Conservation (phyloP, 345 rosid genomes). For the Ceriops zippeliana region DNA sequence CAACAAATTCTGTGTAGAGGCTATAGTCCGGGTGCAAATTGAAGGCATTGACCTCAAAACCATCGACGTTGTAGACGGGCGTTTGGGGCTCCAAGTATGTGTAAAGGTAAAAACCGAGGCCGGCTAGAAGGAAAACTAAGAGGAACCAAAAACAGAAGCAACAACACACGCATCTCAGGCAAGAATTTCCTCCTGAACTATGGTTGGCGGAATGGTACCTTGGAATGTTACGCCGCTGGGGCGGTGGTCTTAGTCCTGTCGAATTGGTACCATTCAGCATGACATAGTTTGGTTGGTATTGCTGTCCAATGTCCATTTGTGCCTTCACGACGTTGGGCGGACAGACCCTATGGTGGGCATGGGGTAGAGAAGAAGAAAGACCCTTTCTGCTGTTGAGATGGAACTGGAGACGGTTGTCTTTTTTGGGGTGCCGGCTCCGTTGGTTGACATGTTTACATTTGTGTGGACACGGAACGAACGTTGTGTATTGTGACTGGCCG, state of each 20-base stretch:
- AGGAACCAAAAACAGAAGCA: constrained; percentile 42
- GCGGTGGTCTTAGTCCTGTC: constrained; percentile 32
- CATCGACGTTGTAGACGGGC: constrained; percentile 36
- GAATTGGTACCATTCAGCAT: constrained; percentile 28
- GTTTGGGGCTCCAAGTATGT: constrained; percentile 27
- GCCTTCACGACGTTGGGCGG: constrained; percentile 13
- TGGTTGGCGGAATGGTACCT: constrained; percentile 22
- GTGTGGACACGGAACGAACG: constrained; percentile 26
- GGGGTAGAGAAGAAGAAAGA: constrained; percentile 5
- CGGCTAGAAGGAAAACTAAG: constrained; percentile 27
- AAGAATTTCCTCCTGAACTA: constrained; percentile 15
- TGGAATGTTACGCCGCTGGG: constrained; percentile 38
- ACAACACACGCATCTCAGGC: constrained; percentile 42
- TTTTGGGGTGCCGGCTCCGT: constrained; percentile 19
- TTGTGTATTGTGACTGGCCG: not conserved
- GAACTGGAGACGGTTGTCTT: not conserved
- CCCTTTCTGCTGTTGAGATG: constrained; percentile 9
- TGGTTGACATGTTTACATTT: constrained; percentile 25
- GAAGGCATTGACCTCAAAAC: constrained; percentile 34
- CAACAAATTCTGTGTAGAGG: constrained; percentile 34
- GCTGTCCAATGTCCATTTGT: constrained; percentile 23
- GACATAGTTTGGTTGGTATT: constrained; percentile 34
- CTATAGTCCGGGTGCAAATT: constrained; percentile 32
- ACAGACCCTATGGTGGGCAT: constrained; percentile 26
- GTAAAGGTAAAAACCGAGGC: constrained; percentile 18